phyloP scores from a whole-genome alignment of 768 basidiomycete genomes.

The Rhodosporidiobolus sp. region DNA sequence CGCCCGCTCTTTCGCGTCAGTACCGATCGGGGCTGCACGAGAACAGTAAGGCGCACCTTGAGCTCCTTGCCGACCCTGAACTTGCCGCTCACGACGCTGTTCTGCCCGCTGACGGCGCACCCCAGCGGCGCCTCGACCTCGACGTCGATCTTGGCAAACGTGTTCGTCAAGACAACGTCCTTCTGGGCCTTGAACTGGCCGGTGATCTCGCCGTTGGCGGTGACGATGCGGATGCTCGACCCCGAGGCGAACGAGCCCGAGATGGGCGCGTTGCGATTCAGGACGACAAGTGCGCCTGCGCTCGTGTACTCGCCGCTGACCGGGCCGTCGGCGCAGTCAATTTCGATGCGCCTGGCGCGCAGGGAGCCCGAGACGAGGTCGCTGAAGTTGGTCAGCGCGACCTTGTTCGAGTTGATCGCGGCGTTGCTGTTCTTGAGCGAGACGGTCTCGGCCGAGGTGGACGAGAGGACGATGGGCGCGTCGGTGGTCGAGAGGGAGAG shows the following conservation, averaged over 20 bases:
- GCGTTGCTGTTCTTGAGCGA: not conserved
- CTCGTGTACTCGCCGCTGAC: not conserved
- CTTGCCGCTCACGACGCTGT: not conserved
- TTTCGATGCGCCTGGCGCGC: not conserved
- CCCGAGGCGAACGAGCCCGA: not conserved
- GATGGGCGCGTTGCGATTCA: not conserved
- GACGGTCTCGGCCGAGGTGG: not conserved
- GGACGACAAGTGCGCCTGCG: not conserved
- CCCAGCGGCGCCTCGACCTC: constrained; percentile 1
- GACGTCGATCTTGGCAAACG: constrained; percentile 2
- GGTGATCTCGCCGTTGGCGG: not conserved
- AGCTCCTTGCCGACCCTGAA: not conserved
- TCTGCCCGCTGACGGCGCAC: not conserved
- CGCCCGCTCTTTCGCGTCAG: fast-evolving
- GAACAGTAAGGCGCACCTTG: not conserved
- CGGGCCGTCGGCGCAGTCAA: constrained; percentile 8
- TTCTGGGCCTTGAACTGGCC: not conserved
- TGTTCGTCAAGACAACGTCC: not conserved
- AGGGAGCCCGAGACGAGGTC: constrained; percentile 8
- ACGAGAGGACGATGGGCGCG: constrained; percentile 3
- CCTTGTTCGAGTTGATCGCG: constrained; percentile 8
- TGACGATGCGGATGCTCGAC: not conserved
- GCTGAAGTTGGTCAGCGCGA: not conserved
- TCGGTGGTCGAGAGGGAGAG: constrained; percentile 11
- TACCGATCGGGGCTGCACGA: too few relatives aligned